phyloP scores from a whole-genome alignment of 1,284 basidiomycete genomes.

The Heterobasidion parviporum region DNA sequence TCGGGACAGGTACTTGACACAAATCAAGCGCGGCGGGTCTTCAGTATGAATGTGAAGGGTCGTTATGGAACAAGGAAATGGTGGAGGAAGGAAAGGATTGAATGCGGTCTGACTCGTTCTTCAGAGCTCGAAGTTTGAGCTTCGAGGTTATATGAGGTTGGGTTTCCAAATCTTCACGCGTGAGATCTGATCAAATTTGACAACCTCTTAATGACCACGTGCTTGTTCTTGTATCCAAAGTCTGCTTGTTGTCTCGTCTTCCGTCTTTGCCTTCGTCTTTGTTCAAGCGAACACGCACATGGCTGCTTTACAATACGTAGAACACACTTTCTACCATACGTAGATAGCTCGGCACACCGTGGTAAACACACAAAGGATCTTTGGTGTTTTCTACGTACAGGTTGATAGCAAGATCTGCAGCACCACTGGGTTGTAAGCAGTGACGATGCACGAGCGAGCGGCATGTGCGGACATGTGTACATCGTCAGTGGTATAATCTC shows the following conservation, averaged over 20 bases:
- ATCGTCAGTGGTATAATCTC: neutral
- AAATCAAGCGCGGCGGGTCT: neutral
- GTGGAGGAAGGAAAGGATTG: neutral
- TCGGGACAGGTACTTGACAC: slow-evolving; percentile 1
- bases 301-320: too few species aligned
- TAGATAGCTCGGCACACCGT: too few species aligned
- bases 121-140: too few species aligned
- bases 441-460: too few species aligned
- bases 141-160: neutral
- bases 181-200: slow-evolving; percentile 10
- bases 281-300: too few species aligned
- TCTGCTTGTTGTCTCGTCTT: neutral
- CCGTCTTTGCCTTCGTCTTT: too few species aligned
- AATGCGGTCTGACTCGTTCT: neutral
- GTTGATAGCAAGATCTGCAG: too few species aligned
- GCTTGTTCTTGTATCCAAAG: neutral
- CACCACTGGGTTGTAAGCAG: too few species aligned
- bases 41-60: slow-evolving; percentile 2
- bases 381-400: too few species aligned
- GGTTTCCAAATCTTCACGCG: slow-evolving; percentile 1
- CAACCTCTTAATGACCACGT: neutral
- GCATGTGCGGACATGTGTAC: too few species aligned
- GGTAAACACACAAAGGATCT: too few species aligned
- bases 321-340: too few species aligned
- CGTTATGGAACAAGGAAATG: slow-evolving; percentile 3